Evolutionary conservation across 352 stramenopile genomes (phyloP).

Genomic region (Globisporangium lucens): DNA sequence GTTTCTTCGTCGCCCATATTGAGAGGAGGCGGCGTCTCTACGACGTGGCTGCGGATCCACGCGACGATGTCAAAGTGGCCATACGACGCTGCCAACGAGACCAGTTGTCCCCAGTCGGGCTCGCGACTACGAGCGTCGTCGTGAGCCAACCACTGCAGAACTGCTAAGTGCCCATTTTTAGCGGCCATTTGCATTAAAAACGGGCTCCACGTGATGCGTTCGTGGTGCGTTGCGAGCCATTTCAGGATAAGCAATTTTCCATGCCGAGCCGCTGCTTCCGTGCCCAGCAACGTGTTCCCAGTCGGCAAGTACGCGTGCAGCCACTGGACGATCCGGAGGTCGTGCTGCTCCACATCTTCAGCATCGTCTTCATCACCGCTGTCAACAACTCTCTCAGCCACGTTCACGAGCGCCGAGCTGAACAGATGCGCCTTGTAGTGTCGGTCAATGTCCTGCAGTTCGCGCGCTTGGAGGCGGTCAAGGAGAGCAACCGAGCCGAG

Average conservation of each 20-base stretch:
- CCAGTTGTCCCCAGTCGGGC: background rate
- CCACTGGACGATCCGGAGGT: conserved; percentile 1
- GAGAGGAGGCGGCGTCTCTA: background rate
- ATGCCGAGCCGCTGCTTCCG: background rate
- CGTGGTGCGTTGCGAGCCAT: background rate
- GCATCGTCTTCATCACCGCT: background rate
- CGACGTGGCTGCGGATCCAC: background rate
- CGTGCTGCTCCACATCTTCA: background rate
- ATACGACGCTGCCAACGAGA: background rate
- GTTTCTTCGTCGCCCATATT: background rate
- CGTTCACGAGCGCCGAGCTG: conserved; percentile 1
- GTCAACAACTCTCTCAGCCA: background rate
- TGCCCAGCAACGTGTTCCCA: conserved; percentile 1
- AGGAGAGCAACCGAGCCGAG: background rate
- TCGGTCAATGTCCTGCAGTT: background rate
- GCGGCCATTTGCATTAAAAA: background rate
- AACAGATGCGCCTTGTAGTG: conserved; percentile 4
- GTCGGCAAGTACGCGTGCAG: conserved; percentile 5
- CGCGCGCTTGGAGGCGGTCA: background rate
- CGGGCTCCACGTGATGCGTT: background rate
- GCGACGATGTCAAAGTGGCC: background rate
- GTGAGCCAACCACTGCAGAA: background rate
- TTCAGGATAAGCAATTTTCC: background rate
- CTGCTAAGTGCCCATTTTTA: background rate
- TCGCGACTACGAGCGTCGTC: background rate